These are phyloP conservation scores for Globisporangium abappressorium DNA, from an alignment of 352 stramenopile genomes.

Conservation along the genomic window DNA sequence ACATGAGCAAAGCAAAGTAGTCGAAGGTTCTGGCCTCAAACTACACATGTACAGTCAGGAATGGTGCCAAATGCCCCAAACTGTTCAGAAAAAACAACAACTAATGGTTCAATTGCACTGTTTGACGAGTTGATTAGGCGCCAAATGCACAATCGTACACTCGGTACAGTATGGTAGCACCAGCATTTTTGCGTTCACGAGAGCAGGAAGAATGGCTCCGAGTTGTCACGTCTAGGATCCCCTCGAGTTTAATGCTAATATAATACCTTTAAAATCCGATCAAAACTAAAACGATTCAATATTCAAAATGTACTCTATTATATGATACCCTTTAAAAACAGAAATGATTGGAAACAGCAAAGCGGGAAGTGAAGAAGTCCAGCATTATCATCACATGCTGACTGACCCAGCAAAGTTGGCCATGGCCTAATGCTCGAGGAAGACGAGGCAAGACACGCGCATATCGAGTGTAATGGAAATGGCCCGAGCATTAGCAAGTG, in stretches of 20 bases:
- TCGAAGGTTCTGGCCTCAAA: background rate
- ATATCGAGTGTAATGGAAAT: slow-evolving; percentile 2
- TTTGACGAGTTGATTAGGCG: background rate
- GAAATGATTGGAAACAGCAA: background rate
- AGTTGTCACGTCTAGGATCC: background rate
- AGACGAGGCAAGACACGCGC: background rate
- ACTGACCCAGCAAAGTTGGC: background rate
- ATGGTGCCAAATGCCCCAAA: background rate
- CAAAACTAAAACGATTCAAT: too few species aligned
- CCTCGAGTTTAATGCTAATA: background rate
- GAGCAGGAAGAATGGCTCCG: background rate
- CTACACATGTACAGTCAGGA: slow-evolving; percentile 1
- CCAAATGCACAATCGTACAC: background rate
- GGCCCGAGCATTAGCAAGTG: background rate
- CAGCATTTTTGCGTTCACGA: background rate
- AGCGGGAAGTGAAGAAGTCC: background rate
- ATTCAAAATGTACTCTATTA: background rate
- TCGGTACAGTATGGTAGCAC: background rate
- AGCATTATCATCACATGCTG: background rate
- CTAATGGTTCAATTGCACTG: background rate
- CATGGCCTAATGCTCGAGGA: background rate
- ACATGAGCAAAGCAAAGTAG: background rate
- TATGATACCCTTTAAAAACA: background rate
- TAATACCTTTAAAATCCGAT: background rate
- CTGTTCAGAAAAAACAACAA: background rate